Conservation (phyloP, 192 early-diverging fungal genomes). For the Allomyces arbusculus region DNA sequence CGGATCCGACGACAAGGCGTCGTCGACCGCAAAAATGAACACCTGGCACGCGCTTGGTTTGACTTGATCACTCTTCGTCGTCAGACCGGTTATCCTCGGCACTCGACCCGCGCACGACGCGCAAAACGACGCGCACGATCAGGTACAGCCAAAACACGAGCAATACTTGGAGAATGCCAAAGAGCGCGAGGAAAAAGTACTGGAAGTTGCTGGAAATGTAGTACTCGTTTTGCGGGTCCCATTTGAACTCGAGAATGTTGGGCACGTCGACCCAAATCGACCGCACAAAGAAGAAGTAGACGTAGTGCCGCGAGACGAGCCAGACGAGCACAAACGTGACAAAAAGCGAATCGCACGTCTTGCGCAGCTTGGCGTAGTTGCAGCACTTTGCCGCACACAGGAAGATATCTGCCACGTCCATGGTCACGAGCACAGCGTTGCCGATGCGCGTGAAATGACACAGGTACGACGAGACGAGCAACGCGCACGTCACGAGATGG, state of each 20-base stretch:
- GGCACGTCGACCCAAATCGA: conserved; percentile 27
- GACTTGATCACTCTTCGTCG: conserved; percentile 5
- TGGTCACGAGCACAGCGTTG: conserved; percentile 36
- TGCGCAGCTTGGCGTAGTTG: conserved; percentile 41
- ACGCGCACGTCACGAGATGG: conserved; percentile 33
- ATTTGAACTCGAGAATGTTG: conserved; percentile 30
- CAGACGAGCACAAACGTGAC: conserved; percentile 52
- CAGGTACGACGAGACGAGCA: conserved; percentile 31
- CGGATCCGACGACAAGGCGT: too few species aligned
- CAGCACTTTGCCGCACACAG: conserved; percentile 49
- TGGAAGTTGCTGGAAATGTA: conserved; percentile 23
- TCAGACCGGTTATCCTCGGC: conserved; percentile 45
- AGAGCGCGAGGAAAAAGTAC: conserved; percentile 32
- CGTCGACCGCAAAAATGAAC: too few species aligned
- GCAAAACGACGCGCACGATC: conserved; percentile 39
- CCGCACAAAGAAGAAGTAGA: conserved; percentile 46
- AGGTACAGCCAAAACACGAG: conserved; percentile 59
- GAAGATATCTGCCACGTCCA: conserved; percentile 43
- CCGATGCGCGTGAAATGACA: conserved; percentile 40
- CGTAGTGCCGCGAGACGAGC: conserved; percentile 51
- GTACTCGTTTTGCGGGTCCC: conserved; percentile 30
- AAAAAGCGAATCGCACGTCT: conserved; percentile 47
- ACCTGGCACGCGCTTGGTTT: too few species aligned
- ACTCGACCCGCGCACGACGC: conserved; percentile 35
- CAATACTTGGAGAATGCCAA: conserved; percentile 41